Conservation (phyloP, 768 basidiomycete species). For the Lactarius indigo region DNA sequence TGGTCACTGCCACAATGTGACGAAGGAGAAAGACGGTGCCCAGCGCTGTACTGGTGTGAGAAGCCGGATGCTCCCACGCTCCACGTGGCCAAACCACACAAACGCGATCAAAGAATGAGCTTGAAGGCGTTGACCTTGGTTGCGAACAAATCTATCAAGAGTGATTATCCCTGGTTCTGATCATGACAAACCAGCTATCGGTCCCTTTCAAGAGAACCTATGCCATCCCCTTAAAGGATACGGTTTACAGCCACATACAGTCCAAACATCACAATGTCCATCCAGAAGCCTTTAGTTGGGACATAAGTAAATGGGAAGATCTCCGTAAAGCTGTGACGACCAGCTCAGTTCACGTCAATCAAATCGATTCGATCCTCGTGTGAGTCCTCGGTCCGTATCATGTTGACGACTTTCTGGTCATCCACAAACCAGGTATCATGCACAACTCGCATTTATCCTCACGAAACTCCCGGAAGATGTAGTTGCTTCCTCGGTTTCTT, state of each 20-base stretch:
- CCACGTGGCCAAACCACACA: not conserved
- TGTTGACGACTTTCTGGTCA: constrained; percentile 15
- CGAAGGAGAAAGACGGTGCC: not conserved
- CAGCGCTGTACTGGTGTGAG: not conserved
- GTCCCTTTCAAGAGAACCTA: constrained; percentile 75
- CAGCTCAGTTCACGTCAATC: constrained; percentile 52
- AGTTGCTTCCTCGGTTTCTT: constrained; percentile 32
- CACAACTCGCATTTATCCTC: constrained; percentile 79
- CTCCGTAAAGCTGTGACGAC: constrained; percentile 57
- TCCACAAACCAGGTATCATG: constrained; percentile 68
- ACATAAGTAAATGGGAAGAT: constrained; percentile 67
- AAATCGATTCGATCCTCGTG: constrained; percentile 52
- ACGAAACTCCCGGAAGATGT: constrained; percentile 84
- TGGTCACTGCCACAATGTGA: not conserved
- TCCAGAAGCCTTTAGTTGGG: constrained; percentile 79
- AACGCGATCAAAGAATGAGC: not conserved
- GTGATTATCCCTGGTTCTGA: not conserved
- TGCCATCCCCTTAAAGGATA: constrained; percentile 47
- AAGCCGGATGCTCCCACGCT: not conserved
- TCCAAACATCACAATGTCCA: constrained; percentile 61
- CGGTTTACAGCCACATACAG: constrained; percentile 65
- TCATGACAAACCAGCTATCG: constrained; percentile 74
- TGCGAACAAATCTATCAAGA: not conserved
- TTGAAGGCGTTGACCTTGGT: not conserved
- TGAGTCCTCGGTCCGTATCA: constrained; percentile 37